Conservation (phyloP, 768 basidiomycete genomes). For the Daedaleopsis nitida region DNA sequence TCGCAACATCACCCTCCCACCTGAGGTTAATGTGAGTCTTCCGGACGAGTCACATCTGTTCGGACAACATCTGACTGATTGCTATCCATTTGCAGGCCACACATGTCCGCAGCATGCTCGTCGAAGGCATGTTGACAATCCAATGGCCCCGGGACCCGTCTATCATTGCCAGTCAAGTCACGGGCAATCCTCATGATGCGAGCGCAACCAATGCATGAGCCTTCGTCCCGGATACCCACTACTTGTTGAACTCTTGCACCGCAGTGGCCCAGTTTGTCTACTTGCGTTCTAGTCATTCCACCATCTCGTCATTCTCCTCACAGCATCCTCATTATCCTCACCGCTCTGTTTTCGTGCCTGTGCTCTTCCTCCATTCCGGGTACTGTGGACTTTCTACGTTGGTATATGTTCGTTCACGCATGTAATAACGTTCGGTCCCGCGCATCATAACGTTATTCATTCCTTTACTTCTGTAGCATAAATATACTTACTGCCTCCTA, state of each 20-base stretch:
- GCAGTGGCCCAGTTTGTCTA: not conserved
- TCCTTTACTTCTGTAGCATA: too few relatives aligned
- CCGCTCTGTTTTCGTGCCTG: not conserved
- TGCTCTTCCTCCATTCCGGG: not conserved
- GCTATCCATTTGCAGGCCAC: conserved; percentile 28
- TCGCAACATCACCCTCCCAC: conserved; percentile 38
- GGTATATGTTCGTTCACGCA: not conserved
- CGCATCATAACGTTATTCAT: too few relatives aligned
- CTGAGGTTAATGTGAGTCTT: conserved; percentile 37
- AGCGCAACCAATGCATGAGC: not conserved
- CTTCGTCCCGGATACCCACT: too few relatives aligned
- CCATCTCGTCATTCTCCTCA: not conserved
- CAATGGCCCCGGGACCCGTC: conserved; percentile 39
- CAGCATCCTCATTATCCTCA: not conserved
- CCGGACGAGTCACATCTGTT: not conserved
- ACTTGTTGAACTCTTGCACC: not conserved
- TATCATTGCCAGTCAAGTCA: not conserved
- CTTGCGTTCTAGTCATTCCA: not conserved
- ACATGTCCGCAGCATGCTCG: conserved; percentile 41
- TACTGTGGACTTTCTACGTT: not conserved
- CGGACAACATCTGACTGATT: conserved; percentile 4
- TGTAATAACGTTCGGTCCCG: too few relatives aligned
- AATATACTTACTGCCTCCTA: too few relatives aligned
- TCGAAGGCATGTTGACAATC: conserved; percentile 40
- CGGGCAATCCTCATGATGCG: not conserved